These are phyloP conservation scores for Elongisporangium anandrum DNA, from an alignment of 352 stramenopile genomes.

Conservation along the genomic window DNA sequence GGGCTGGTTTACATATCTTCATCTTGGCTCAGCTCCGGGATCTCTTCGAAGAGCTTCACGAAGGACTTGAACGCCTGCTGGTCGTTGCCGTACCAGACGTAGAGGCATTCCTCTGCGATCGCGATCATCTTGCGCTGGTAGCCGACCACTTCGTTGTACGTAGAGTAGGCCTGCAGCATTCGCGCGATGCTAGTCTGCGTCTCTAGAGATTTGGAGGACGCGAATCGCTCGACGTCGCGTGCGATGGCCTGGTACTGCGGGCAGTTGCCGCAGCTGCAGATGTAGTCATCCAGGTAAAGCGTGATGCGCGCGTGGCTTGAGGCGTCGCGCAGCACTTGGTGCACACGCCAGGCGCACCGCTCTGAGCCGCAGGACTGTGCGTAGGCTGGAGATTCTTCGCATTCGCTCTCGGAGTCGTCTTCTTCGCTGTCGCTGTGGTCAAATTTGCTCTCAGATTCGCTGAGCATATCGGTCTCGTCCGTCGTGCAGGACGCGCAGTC, in stretches of 20 bases:
- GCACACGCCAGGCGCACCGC: constrained; percentile 24
- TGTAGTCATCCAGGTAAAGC: constrained; percentile 54
- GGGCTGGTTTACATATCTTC: not conserved
- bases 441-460: constrained; percentile 26
- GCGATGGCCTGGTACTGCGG: constrained; percentile 50
- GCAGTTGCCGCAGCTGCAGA: constrained; percentile 61
- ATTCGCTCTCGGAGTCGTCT: constrained; percentile 17
- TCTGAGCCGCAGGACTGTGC: constrained; percentile 28
- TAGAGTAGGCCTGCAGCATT: constrained; percentile 65
- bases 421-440: constrained; percentile 16
- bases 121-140: constrained; percentile 55
- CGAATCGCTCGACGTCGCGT: constrained; percentile 27
- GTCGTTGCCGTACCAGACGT: constrained; percentile 57
- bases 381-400: constrained; percentile 7
- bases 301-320: constrained; percentile 24
- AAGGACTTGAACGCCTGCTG: constrained; percentile 59
- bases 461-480: constrained; percentile 45
- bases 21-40: constrained; percentile 29
- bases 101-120: constrained; percentile 44
- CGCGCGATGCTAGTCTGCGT: constrained; percentile 36
- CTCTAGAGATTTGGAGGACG: constrained; percentile 20
- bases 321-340: constrained; percentile 10
- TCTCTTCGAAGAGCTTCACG: constrained; percentile 51
- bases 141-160: constrained; percentile 62
- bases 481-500: constrained; percentile 43